phyloP scores from a whole-genome alignment of 257 asterid species.

The Eucommia ulmoides region DNA sequence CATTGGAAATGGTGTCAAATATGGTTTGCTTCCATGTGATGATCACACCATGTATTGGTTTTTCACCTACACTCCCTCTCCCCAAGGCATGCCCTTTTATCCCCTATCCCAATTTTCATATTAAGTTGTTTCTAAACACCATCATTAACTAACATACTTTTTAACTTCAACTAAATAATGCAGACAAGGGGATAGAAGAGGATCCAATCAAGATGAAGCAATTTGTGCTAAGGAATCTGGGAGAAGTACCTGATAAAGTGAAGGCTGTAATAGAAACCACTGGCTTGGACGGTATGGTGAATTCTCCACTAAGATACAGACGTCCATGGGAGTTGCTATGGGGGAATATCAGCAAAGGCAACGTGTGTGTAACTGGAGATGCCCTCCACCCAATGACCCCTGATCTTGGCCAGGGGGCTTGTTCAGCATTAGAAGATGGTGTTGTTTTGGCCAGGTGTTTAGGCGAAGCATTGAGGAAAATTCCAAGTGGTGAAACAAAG shows the following conservation, averaged over 20 bases:
- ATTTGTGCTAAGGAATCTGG: conserved; percentile 31
- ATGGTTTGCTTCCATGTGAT: conserved; percentile 51
- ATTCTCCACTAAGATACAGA: conserved; percentile 35
- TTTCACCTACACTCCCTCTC: conserved; percentile 43
- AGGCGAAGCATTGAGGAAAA: conserved; percentile 21
- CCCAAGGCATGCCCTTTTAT: too few relatives aligned
- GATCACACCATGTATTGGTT: conserved; percentile 60
- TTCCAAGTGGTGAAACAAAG: too few relatives aligned
- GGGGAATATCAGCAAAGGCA: conserved; percentile 32
- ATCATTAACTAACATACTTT: too few relatives aligned
- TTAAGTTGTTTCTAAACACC: too few relatives aligned
- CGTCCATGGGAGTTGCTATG: conserved; percentile 44
- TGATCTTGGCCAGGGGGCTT: conserved; percentile 79
- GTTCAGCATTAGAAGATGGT: conserved; percentile 57
- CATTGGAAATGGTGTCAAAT: conserved; percentile 59
- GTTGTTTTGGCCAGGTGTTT: conserved; percentile 53
- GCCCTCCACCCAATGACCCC: conserved; percentile 89
- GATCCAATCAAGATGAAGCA: conserved; percentile 51
- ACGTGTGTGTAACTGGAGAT: conserved; percentile 52
- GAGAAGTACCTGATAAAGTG: conserved; percentile 19
- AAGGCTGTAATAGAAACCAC: conserved; percentile 35
- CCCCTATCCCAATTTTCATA: too few relatives aligned
- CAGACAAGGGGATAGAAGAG: conserved; percentile 27
- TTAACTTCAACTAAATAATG: too few relatives aligned
- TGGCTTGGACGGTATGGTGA: conserved; percentile 26